Conservation (phyloP, 306 rosid species). For the Macrotyloma uniflorum region DNA sequence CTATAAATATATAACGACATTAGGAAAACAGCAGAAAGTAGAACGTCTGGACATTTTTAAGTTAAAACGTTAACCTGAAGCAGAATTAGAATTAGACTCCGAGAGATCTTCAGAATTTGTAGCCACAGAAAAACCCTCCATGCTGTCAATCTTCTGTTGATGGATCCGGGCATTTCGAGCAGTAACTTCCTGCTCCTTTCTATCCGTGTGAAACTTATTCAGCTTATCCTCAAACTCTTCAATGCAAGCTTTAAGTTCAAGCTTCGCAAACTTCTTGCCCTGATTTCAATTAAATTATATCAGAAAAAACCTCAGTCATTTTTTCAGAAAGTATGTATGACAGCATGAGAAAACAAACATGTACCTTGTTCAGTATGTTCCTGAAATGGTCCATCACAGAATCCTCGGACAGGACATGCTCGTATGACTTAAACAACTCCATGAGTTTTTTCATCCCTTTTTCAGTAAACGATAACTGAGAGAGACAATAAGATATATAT, state of each 20-base stretch:
- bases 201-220: slow-evolving; percentile 75
- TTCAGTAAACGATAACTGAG: slow-evolving; percentile 93
- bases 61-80: slow-evolving; percentile 58
- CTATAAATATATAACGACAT: slow-evolving; percentile 5
- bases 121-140: slow-evolving; percentile 44
- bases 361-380: slow-evolving; percentile 82
- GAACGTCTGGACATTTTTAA: slow-evolving; percentile 8
- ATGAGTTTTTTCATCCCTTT: slow-evolving; percentile 90
- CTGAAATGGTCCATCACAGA: slow-evolving; percentile 83
- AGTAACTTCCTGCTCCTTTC: slow-evolving; percentile 84
- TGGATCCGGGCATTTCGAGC: slow-evolving; percentile 83
- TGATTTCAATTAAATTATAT: slow-evolving; percentile 38
- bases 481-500: slow-evolving; percentile 87
- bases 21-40: slow-evolving; percentile 2
- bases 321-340: slow-evolving; percentile 22
- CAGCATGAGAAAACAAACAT: neutral
- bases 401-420: slow-evolving; percentile 80
- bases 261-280: slow-evolving; percentile 93
- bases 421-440: slow-evolving; percentile 83
- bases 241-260: slow-evolving; percentile 74
- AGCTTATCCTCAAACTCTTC: slow-evolving; percentile 97
- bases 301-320: slow-evolving; percentile 18
- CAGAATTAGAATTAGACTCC: slow-evolving; percentile 51
- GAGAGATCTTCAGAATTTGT: slow-evolving; percentile 47
- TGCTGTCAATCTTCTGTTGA: slow-evolving; percentile 59